Evolutionary conservation across 345 rosid species (phyloP), one percentile per base, ranked within the genome.

Genomic region (Eucalyptus cloeziana): DNA sequence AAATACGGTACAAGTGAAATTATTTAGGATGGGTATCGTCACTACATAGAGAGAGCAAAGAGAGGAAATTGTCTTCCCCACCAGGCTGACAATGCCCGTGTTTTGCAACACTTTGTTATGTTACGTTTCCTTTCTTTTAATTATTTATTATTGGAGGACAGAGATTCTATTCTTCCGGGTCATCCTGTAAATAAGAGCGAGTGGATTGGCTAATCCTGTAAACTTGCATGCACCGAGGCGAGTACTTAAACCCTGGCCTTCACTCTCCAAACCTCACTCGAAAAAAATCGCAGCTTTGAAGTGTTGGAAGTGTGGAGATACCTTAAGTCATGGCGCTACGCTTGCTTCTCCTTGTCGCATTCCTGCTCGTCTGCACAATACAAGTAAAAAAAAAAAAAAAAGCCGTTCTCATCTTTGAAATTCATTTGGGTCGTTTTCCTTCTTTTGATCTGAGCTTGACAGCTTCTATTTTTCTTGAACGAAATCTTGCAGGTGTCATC

Each of bases 401-500:
- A 44, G 14, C 83, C 47, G 43, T 76, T 76, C 83, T 37, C 83
- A 40, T 10, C 9, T 76, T 76, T 11, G 2, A 2, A 17, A 37
- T 76, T 40, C 83, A 37, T 22, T 37, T 1, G 47, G 47, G 83
- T 37, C 47, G 43, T 10, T 76, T 76, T 40, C 45, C 47, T 37
- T 37, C 45, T 25, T 76, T 76, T 37, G 80, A 69, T 69, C 37
- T 31, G 80, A 37, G 83, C 3, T 25, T 21, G 83, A 76, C 83
- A 2, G 22, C 14, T 21, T 62, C 6, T 5, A 10, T 19, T 37
- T 40, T 76, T 10, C 47, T 76, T 76, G 45, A 40, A 21, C 83
- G 12, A 76, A 71, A 76, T 37, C 69, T 88, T 90, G 91, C 91
- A 92, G 95, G 93, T 89, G 79, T 92, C 95, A 56, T 93, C 94